A percentile compares a stretch with the other conserved stretches of the same genome.
Conservation (phyloP, 495 filamentous ascomycete genomes). For the Penicillium robsamsonii region DNA sequence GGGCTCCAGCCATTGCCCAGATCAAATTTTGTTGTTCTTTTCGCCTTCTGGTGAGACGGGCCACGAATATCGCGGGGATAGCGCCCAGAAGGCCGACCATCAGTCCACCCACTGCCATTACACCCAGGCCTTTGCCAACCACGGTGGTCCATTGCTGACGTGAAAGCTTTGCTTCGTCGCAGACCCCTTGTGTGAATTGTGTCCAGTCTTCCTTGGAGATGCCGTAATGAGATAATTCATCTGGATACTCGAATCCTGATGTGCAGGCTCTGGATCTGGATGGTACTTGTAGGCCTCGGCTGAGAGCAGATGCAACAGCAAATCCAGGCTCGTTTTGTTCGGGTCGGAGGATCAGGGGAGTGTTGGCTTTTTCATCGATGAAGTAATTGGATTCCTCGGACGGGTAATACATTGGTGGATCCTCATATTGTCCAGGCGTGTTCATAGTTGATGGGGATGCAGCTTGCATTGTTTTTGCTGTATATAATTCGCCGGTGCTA, state of each 20-base stretch:
- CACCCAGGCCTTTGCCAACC: constrained; percentile 34
- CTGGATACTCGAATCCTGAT: constrained; percentile 38
- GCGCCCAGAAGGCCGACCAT: constrained; percentile 36
- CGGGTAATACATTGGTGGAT: constrained; percentile 16
- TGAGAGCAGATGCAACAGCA: constrained; percentile 20
- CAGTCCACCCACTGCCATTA: constrained; percentile 33
- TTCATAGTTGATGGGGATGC: constrained; percentile 9
- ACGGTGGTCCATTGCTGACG: constrained; percentile 35
- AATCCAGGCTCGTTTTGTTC: constrained; percentile 21
- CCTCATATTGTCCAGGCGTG: background rate
- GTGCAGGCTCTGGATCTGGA: constrained; percentile 25
- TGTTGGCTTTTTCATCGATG: constrained; percentile 10
- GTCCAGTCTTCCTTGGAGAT: constrained; percentile 30
- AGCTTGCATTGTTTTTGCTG: background rate
- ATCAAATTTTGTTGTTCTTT: constrained; percentile 34
- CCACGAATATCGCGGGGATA: constrained; percentile 30
- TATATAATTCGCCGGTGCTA: background rate
- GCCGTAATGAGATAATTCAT: constrained; percentile 20
- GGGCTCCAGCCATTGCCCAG: constrained; percentile 15
- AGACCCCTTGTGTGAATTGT: constrained; percentile 32
- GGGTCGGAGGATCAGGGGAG: constrained; percentile 11
- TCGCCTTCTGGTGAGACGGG: constrained; percentile 15
- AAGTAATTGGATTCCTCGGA: constrained; percentile 2
- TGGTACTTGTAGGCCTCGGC: constrained; percentile 36
- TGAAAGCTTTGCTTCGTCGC: constrained; percentile 32